These are phyloP conservation scores for Tylopilus felleus DNA, from an alignment of 768 basidiomycete genomes.

Conservation along the genomic window DNA sequence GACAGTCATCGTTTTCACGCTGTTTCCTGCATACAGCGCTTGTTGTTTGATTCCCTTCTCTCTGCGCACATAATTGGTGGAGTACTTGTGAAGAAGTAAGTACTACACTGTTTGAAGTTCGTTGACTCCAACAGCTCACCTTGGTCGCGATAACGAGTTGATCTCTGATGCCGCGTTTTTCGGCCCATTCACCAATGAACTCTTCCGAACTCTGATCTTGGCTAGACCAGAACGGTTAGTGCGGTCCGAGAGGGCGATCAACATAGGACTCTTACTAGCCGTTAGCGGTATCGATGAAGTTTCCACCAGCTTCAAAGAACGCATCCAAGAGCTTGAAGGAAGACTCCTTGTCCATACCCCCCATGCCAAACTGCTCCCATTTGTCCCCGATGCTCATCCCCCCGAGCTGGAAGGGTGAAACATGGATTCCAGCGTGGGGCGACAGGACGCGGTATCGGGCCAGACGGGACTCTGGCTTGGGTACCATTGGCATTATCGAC, in stretches of 20 bases:
- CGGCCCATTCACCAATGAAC: slow-evolving; percentile 51
- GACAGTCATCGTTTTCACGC: slow-evolving; percentile 31
- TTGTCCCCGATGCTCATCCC: slow-evolving; percentile 43
- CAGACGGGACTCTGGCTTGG: slow-evolving; percentile 29
- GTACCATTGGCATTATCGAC: slow-evolving; percentile 7
- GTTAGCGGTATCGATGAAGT: too few relatives aligned
- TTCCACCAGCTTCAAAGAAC: slow-evolving; percentile 41
- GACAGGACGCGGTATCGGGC: slow-evolving; percentile 36
- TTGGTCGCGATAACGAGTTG: slow-evolving; percentile 48
- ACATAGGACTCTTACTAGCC: slow-evolving; percentile 33
- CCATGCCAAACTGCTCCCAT: slow-evolving; percentile 33
- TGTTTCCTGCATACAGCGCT: slow-evolving; percentile 37
- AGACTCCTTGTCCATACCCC: slow-evolving; percentile 39
- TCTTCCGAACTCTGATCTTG: slow-evolving; percentile 54
- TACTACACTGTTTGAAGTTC: too few relatives aligned
- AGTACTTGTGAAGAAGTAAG: slow-evolving; percentile 8
- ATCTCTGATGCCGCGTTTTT: slow-evolving; percentile 38
- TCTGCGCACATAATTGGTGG: slow-evolving; percentile 13
- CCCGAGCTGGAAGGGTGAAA: slow-evolving; percentile 43
- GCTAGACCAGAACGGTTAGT: slow-evolving; percentile 16
- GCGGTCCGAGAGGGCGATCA: background rate
- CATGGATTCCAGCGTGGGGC: slow-evolving; percentile 36
- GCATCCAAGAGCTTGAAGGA: slow-evolving; percentile 47
- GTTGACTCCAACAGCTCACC: slow-evolving; percentile 13
- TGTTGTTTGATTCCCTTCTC: slow-evolving; percentile 16